Conservation (phyloP, 371 early-diverging fungal species). For the Saksenaea vasiformis region DNA sequence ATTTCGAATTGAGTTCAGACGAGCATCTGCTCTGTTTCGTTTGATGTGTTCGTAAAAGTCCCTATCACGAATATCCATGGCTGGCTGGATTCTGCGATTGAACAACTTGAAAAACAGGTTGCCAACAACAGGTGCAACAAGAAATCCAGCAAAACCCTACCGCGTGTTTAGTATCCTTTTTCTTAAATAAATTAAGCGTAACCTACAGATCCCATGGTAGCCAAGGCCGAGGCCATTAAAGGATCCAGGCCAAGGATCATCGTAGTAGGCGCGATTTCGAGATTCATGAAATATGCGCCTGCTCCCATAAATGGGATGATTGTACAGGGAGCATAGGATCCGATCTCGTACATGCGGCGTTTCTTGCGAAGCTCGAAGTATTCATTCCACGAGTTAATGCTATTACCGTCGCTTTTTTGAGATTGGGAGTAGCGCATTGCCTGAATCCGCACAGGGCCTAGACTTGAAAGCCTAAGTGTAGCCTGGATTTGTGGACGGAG, state of each 20-base stretch:
- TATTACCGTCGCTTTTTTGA: not conserved
- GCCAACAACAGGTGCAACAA: slow-evolving; percentile 72
- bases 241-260: slow-evolving; percentile 84
- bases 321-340: slow-evolving; percentile 65
- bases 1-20: slow-evolving; percentile 72
- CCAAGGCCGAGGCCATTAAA: slow-evolving; percentile 62
- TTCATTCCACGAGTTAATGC: slow-evolving; percentile 66
- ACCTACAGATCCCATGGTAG: slow-evolving; percentile 58
- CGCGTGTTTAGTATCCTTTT: not conserved
- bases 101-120: slow-evolving; percentile 61
- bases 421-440: not conserved
- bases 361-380: slow-evolving; percentile 79
- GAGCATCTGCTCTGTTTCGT: slow-evolving; percentile 78
- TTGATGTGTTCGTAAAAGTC: slow-evolving; percentile 82
- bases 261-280: slow-evolving; percentile 79
- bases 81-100: slow-evolving; percentile 54
- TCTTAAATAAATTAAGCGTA: not conserved
- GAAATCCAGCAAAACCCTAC: slow-evolving; percentile 67
- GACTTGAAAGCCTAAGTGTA: not conserved
- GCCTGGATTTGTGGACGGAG: not conserved
- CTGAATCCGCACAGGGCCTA: not conserved
- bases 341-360: slow-evolving; percentile 71
- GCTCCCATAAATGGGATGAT: slow-evolving; percentile 61
- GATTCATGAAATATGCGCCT: slow-evolving; percentile 68
- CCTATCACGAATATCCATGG: slow-evolving; percentile 73